phyloP scores from a whole-genome alignment of 2,329 filamentous ascomycete species.

The Talaromyces rugulosus region DNA sequence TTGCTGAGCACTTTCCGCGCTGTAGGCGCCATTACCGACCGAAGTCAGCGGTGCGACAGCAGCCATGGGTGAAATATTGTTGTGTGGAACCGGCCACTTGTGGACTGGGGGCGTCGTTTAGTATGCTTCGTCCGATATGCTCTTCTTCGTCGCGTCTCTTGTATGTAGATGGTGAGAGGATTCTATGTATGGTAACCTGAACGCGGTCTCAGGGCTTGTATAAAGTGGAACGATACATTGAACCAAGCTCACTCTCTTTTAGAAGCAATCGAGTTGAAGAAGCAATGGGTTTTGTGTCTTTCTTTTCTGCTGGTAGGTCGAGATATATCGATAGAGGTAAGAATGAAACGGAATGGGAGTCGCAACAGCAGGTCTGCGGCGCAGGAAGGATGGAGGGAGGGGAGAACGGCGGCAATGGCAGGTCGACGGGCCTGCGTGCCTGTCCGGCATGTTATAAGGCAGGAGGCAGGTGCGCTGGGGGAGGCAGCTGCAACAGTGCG shows the following conservation, averaged over 20 bases:
- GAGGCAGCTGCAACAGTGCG: conserved; percentile 6
- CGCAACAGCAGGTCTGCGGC: not conserved
- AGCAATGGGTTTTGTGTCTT: no score
- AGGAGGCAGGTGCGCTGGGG: not conserved
- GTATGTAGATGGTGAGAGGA: not conserved
- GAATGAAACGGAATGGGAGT: not conserved
- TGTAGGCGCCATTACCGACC: conserved; percentile 28
- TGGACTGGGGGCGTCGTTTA: not conserved
- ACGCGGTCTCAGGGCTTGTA: not conserved
- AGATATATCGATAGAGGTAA: not conserved
- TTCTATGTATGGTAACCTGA: not conserved
- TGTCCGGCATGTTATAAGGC: conserved; percentile 1
- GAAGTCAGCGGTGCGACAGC: conserved; percentile 29
- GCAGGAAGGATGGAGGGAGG: not conserved
- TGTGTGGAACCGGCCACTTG: not conserved
- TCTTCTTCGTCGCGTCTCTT: not conserved
- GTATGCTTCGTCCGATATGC: not conserved
- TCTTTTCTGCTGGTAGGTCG: no score
- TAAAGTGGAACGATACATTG: not conserved
- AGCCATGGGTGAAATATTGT: conserved; percentile 23
- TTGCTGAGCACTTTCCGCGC: conserved; percentile 28
- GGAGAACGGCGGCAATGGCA: not conserved
- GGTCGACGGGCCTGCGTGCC: not conserved
- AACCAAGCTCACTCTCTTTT: not conserved
- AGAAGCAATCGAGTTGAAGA: no score